A percentile compares a stretch with the other conserved stretches of the same genome.
Conservation (phyloP, 2,329 filamentous ascomycete genomes). For the Aspergillus sp. region DNA sequence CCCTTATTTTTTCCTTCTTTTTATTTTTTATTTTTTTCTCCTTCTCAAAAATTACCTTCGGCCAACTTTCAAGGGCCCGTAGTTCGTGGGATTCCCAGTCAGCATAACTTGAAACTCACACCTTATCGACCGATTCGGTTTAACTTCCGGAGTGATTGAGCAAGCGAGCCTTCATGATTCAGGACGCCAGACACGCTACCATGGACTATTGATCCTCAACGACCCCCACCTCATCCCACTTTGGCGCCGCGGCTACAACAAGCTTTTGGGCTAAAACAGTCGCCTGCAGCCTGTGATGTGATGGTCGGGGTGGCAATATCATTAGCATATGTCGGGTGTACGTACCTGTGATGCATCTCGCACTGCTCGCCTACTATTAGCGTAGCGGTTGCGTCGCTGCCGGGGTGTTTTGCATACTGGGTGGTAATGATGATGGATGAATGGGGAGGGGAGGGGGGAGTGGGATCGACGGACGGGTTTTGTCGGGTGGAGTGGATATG, state of each 20-base stretch:
- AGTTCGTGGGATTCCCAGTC: background rate
- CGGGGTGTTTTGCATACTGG: too few species aligned
- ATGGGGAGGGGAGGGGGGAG: background rate
- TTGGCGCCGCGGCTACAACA: conserved; percentile 3
- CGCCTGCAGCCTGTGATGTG: background rate
- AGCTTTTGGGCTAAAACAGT: conserved; percentile 1
- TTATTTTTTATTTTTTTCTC: too few species aligned
- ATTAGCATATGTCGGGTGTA: background rate
- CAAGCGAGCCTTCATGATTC: conserved; percentile 1
- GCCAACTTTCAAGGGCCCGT: background rate
- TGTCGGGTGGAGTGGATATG: background rate
- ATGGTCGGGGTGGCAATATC: background rate
- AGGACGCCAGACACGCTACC: background rate
- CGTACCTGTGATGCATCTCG: background rate
- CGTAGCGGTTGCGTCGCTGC: too few species aligned
- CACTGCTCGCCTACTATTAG: too few species aligned
- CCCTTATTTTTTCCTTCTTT: background rate
- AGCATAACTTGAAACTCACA: background rate
- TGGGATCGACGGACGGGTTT: background rate
- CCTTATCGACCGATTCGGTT: conserved; percentile 2
- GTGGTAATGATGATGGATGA: too few species aligned
- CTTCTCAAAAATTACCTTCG: background rate
- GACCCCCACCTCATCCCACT: conserved; percentile 2
- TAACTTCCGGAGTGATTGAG: background rate
- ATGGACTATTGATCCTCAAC: background rate